Evolutionary conservation across 2,329 filamentous ascomycete species (phyloP), one percentile per base, ranked within the genome.

Genomic region (Calonectria pseudoturangicola): DNA sequence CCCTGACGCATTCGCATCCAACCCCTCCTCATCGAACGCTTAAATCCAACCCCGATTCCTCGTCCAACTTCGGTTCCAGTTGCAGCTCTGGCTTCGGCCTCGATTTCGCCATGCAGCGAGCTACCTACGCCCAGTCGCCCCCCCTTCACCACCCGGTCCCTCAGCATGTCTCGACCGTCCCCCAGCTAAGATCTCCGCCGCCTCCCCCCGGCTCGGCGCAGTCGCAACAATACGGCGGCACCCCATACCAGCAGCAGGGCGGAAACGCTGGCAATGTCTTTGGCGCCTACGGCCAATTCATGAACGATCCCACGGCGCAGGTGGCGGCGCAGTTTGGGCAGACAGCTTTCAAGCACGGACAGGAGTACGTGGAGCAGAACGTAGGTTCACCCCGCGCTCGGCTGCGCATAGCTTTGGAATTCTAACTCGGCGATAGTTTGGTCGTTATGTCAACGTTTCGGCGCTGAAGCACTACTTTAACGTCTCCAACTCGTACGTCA

Each of bases 381-480:
- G 96, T 98, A 86, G 73, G 92, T 84, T 28, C 18, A 63, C 21
- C n/a, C 30, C 47, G 15, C 6, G 15, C 12, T 33, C 25, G 10
- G 7, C 43, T 16, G 48, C 48, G 30, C 16, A 39, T 67, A 2
- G 9, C 36, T n/a, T 12, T 7, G 36, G 10, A 18, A 33, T 75
- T 72, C 80, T 75, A 77, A 76, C 30, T 56, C 3, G 18, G 30
- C 12, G 50, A 50, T 68, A 90, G 88, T 85, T 90, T 76, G 89
- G 90, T 76, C 89, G 89, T 84, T 98, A 96, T 86, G 93, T 99
- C 85, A 98, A 96, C 81, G 94, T 98, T 79, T 93, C 94, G 16
- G 95, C 95, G 21, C 90, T 99, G 54, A 99, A 99, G 86, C 97
- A 98, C 86, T 99, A 98, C 89, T 99, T 99, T 88, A 98, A 98